phyloP scores from a whole-genome alignment of 176 grass and related monocot genomes.

The Typha latifolia region DNA sequence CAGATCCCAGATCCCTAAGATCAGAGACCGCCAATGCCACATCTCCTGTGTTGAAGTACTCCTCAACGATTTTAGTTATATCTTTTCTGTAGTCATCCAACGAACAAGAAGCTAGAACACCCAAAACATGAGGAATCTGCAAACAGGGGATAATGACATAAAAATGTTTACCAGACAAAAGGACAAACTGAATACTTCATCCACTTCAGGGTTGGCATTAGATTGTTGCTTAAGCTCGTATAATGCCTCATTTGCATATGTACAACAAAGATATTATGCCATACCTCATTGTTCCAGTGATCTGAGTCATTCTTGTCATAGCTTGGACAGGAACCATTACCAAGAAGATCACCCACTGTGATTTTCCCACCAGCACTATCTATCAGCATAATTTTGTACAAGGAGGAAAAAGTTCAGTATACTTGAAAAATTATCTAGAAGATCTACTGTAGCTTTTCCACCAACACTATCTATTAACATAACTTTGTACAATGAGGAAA shows the following conservation, averaged over 20 bases:
- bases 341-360: not conserved
- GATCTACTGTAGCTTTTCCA: not conserved
- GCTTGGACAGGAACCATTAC: not conserved
- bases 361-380: not conserved
- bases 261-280: not conserved
- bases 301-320: not conserved
- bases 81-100: slow-evolving; percentile 57
- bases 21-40: slow-evolving; percentile 58
- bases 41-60: slow-evolving; percentile 79
- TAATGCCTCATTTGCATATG: too few relatives aligned
- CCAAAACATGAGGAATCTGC: slow-evolving; percentile 9
- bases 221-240: not conserved
- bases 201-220: not conserved
- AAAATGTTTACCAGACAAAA: not conserved
- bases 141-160: not conserved
- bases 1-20: slow-evolving; percentile 41
- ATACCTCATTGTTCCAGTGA: not conserved
- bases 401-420: not conserved
- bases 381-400: not conserved
- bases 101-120: slow-evolving; percentile 29
- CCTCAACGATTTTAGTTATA: slow-evolving; percentile 53
- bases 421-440: not conserved
- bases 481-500: not conserved
- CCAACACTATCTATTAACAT: not conserved
- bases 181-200: not conserved